Percentiles rank a stretch among this genome's conserved stretches.
These are phyloP conservation scores for Schwanniomyces pseudopolymorphus DNA, from an alignment of 805 yeast species.

Conservation along the genomic window DNA sequence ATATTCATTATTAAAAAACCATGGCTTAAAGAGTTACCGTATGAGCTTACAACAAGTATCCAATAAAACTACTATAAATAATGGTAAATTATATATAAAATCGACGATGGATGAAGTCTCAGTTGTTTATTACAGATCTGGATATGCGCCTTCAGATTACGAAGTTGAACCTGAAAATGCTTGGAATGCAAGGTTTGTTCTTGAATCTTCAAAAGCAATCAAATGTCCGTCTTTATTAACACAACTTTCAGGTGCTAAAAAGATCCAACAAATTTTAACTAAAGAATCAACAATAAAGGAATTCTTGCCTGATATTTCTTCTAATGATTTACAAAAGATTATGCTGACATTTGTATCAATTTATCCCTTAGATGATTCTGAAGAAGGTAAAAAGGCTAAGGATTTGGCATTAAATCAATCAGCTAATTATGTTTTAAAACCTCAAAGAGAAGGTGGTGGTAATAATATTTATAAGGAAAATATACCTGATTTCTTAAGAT, in stretches of 20 bases:
- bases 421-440: conserved; percentile 79
- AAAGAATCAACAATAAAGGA: conserved; percentile 45
- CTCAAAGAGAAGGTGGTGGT: conserved; percentile 99
- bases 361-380: conserved; percentile 77
- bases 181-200: conserved; percentile 73
- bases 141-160: conserved; percentile 85
- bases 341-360: conserved; percentile 77
- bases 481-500: conserved; percentile 69
- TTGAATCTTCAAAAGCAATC: conserved; percentile 78
- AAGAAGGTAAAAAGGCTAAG: conserved; percentile 60
- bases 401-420: conserved; percentile 68
- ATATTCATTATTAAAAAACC: conserved; percentile 56
- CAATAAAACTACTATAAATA: conserved; percentile 39
- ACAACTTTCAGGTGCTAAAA: conserved; percentile 91
- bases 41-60: conserved; percentile 63
- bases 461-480: conserved; percentile 86
- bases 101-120: conserved; percentile 70
- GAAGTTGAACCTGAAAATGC: conserved; percentile 49
- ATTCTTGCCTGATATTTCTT: conserved; percentile 40
- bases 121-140: conserved; percentile 87
- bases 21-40: conserved; percentile 63
- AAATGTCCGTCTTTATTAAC: conserved; percentile 90
- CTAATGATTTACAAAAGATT: conserved; percentile 31
- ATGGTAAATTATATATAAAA: conserved; percentile 51
- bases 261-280: conserved; percentile 87